These are phyloP conservation scores for Aureoboletus auriporus DNA, from an alignment of 768 basidiomycete species.

Conservation along the genomic window DNA sequence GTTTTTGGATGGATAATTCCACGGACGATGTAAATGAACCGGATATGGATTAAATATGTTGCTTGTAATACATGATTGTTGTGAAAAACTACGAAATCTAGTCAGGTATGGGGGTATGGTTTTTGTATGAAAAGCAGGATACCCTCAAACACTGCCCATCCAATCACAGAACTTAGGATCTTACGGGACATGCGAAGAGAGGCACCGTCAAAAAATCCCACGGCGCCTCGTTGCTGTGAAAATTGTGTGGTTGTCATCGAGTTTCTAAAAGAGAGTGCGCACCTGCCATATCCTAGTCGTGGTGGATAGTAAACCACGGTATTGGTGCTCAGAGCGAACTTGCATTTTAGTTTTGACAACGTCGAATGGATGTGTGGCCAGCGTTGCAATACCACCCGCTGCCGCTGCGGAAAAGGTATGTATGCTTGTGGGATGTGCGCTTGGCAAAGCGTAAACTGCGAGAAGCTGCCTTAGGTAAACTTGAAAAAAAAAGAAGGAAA, in stretches of 20 bases:
- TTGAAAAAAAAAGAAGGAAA: not conserved
- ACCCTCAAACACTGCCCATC: slow-evolving; percentile 89
- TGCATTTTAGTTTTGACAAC: slow-evolving; percentile 97
- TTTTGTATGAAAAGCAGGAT: slow-evolving; percentile 56
- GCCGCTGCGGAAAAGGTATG: slow-evolving; percentile 70
- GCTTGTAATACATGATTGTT: no score
- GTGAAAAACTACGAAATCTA: no score
- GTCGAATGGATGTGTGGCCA: slow-evolving; percentile 90
- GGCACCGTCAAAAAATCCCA: slow-evolving; percentile 84
- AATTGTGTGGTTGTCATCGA: not conserved
- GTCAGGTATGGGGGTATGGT: not conserved
- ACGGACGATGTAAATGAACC: not conserved
- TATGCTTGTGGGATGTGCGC: slow-evolving; percentile 46
- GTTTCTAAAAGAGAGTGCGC: slow-evolving; percentile 16
- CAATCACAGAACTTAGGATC: slow-evolving; percentile 83
- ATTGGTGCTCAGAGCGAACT: slow-evolving; percentile 73
- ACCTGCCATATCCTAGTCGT: slow-evolving; percentile 66
- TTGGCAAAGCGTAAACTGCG: slow-evolving; percentile 38
- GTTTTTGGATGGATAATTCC: slow-evolving; percentile 9
- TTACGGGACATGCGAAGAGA: slow-evolving; percentile 83
- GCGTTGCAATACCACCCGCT: slow-evolving; percentile 80
- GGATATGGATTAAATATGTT: not conserved
- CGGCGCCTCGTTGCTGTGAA: slow-evolving; percentile 68
- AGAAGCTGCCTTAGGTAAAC: slow-evolving; percentile 5
- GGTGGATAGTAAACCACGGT: slow-evolving; percentile 68